Percentiles rank a stretch among this genome's conserved stretches.
Conservation (phyloP, 768 basidiomycete genomes). For the Fomitopsis serialis region DNA sequence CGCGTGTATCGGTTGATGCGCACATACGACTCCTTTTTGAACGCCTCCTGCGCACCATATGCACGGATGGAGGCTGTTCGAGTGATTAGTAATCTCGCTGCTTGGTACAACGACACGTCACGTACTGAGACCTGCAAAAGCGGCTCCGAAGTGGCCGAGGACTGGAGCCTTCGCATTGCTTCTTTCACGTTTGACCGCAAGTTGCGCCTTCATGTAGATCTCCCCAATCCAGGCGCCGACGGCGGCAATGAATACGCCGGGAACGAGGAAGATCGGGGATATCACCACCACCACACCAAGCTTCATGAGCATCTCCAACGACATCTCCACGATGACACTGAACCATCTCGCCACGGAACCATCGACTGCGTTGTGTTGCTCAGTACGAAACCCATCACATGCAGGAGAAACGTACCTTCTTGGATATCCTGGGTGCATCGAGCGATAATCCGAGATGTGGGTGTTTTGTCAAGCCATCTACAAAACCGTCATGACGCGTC, state of each 20-base stretch:
- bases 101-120: not conserved
- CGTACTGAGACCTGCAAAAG: slow-evolving; percentile 43
- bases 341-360: slow-evolving; percentile 23
- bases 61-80: slow-evolving; percentile 42
- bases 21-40: slow-evolving; percentile 31
- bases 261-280: slow-evolving; percentile 35
- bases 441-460: slow-evolving; percentile 41
- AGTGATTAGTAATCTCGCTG: not conserved
- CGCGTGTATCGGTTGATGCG: slow-evolving; percentile 43
- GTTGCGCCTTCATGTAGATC: slow-evolving; percentile 50
- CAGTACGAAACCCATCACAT: not conserved
- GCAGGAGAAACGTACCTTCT: slow-evolving; percentile 4
- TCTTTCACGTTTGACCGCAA: slow-evolving; percentile 51
- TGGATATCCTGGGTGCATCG: slow-evolving; percentile 16
- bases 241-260: slow-evolving; percentile 28
- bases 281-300: slow-evolving; percentile 31
- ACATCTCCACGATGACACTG: slow-evolving; percentile 21
- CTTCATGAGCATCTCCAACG: slow-evolving; percentile 27
- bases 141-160: slow-evolving; percentile 45
- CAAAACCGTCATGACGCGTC: not conserved
- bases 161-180: slow-evolving; percentile 43
- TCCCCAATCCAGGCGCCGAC: slow-evolving; percentile 37
- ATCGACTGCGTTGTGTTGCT: slow-evolving; percentile 24
- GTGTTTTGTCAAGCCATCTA: slow-evolving; percentile 43
- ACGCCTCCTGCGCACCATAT: slow-evolving; percentile 43